Conservation (phyloP, 2,329 filamentous ascomycete genomes). For the Epichloe sylvatica region DNA sequence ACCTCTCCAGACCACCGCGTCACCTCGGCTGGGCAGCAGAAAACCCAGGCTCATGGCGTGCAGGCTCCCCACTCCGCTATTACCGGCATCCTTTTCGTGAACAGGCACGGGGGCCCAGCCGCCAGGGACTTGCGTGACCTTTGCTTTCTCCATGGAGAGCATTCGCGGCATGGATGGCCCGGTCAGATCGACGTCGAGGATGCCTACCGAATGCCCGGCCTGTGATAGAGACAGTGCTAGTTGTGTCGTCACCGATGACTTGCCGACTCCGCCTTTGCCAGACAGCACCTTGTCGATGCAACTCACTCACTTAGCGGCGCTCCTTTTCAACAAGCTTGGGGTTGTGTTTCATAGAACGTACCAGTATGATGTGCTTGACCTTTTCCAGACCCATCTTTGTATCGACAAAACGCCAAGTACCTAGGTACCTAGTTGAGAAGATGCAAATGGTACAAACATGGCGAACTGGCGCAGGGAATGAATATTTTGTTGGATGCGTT, state of each 20-base stretch:
- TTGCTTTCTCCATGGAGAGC: slow-evolving; percentile 75
- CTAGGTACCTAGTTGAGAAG: neutral
- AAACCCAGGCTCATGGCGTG: slow-evolving; percentile 91
- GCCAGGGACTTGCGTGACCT: slow-evolving; percentile 79
- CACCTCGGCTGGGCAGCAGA: slow-evolving; percentile 65
- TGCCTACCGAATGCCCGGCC: slow-evolving; percentile 76
- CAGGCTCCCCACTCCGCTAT: slow-evolving; percentile 47
- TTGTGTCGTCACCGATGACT: slow-evolving; percentile 95
- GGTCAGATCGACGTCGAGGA: slow-evolving; percentile 91
- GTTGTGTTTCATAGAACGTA: slow-evolving; percentile 19
- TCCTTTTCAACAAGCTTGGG: neutral
- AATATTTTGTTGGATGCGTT: neutral
- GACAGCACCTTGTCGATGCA: slow-evolving; percentile 51
- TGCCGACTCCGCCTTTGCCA: slow-evolving; percentile 94
- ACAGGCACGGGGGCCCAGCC: slow-evolving; percentile 82
- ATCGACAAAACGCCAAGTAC: neutral
- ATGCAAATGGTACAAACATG: neutral
- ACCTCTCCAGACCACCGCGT: slow-evolving; percentile 93
- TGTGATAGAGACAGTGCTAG: slow-evolving; percentile 79
- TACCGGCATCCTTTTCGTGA: slow-evolving; percentile 44
- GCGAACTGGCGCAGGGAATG: neutral
- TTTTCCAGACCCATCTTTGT: slow-evolving; percentile 29
- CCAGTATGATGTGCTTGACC: slow-evolving; percentile 65
- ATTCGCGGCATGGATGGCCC: slow-evolving; percentile 93
- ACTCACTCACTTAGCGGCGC: neutral